Evolutionary conservation across 441 rosid species (phyloP), one percentile per base, ranked within the genome.

Genomic region (Brassica balearica): DNA sequence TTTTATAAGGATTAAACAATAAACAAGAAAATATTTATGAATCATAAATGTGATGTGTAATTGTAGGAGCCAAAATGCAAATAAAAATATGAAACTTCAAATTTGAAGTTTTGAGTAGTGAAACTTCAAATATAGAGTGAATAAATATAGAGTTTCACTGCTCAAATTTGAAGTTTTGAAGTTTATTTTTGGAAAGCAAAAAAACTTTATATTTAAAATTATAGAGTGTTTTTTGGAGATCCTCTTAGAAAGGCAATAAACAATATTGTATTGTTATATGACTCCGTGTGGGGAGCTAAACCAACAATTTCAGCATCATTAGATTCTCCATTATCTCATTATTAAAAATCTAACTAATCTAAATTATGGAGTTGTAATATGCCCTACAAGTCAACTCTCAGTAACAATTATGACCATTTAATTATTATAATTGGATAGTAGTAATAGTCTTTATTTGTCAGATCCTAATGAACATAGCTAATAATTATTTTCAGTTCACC

Each of bases 301-400:
- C 38, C 65, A 74, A 41, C 60, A 48, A 41, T 51, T 68, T 79
- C 4, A 61, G 78, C 66, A 74, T 69, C 74, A 73, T 79, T 79
- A 62, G 70, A 79, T 79, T 73, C 82, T 73, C 78, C 66, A 73
- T 61, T 61, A 67, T 6, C 63, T 29, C 68, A 19, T n/a, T 27
- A 15, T 3, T 8, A 17, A 23, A 51, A 71, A 0, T 71, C 27
- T 61, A 20, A 29, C 9, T 19, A 48, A 15, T 61, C 14, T 60
- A 34, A 32, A 60, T 66, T 51, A 34, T 38, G 34, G 14, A 46
- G 2, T 43, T 65, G 38, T 65, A 63, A 3, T 2, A 65, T 29
- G 27, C 10, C 17, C 56, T 68, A 68, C 11, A 61, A 68, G 75
- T 79, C 82, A 79, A 73, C 82, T 73, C 48, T 68, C 59, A 53